These are phyloP conservation scores for Linum tenue DNA, from an alignment of 345 rosid species.

Conservation along the genomic window DNA sequence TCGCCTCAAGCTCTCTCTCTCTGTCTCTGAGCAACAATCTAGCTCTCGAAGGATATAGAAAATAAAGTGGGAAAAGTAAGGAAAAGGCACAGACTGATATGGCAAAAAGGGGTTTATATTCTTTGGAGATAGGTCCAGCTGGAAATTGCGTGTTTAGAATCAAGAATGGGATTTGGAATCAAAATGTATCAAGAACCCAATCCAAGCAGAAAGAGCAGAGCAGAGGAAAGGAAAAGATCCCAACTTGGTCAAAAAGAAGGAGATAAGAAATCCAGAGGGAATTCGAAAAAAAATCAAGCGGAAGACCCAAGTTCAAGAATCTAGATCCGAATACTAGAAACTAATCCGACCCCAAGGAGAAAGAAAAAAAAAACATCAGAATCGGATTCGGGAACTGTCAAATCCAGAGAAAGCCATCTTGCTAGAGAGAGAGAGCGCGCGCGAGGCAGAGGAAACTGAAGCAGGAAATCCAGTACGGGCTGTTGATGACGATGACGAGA, in stretches of 20 bases:
- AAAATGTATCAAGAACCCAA: conserved; percentile 12
- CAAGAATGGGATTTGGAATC: conserved; percentile 19
- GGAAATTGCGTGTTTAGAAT: background rate
- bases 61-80: background rate
- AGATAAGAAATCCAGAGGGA: background rate
- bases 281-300: too few relatives aligned
- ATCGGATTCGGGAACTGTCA: conserved; percentile 33
- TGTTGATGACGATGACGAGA: background rate
- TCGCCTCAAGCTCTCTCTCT: conserved; percentile 16
- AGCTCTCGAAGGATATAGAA: background rate
- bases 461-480: background rate
- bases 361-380: conserved; percentile 24
- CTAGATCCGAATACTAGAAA: conserved; percentile 16
- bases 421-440: conserved; percentile 20
- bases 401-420: conserved; percentile 25
- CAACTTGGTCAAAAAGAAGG: conserved; percentile 17
- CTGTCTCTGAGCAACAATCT: conserved; percentile 20
- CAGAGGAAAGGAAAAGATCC: conserved; percentile 20
- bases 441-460: conserved; percentile 12
- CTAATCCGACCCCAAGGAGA: conserved; percentile 22
- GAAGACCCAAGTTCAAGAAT: conserved; percentile 19
- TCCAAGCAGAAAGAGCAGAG: background rate
- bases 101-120: too few relatives aligned
- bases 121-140: conserved; percentile 13
- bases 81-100: too few relatives aligned